These are phyloP conservation scores for Pseudohalonectria lignicola DNA, from an alignment of 2,329 filamentous ascomycete genomes.

Conservation along the genomic window DNA sequence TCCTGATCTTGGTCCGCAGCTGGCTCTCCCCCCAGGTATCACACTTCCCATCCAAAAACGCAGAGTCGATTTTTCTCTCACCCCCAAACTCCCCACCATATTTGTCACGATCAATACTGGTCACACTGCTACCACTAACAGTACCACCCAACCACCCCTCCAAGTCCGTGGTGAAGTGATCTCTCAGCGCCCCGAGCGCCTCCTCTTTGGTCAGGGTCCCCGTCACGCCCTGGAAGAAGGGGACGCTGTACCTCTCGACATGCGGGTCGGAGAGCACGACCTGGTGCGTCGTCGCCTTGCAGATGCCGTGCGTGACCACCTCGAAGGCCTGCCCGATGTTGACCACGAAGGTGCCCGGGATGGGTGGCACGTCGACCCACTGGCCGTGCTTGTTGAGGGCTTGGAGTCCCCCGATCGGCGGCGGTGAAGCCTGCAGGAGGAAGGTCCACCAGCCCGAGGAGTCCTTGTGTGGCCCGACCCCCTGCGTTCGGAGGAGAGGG, in stretches of 20 bases:
- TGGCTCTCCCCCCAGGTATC: slow-evolving; percentile 45
- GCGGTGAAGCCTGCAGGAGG: slow-evolving; percentile 45
- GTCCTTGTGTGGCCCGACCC: slow-evolving; percentile 52
- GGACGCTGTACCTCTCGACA: slow-evolving; percentile 38
- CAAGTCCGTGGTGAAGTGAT: slow-evolving; percentile 27
- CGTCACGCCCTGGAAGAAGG: slow-evolving; percentile 44
- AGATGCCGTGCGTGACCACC: slow-evolving; percentile 36
- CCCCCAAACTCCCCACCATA: slow-evolving; percentile 19
- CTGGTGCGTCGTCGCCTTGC: slow-evolving; percentile 36
- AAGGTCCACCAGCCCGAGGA: slow-evolving; percentile 54
- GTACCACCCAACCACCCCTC: neutral
- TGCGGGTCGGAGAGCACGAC: slow-evolving; percentile 26
- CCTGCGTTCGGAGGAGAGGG: too few relatives aligned
- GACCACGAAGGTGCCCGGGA: slow-evolving; percentile 35
- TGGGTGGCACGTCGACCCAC: slow-evolving; percentile 29
- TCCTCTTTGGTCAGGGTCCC: slow-evolving; percentile 30
- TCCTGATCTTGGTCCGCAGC: slow-evolving; percentile 40
- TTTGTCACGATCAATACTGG: neutral
- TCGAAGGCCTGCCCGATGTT: slow-evolving; percentile 43
- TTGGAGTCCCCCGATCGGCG: slow-evolving; percentile 30
- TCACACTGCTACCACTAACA: too few relatives aligned
- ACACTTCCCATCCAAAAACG: slow-evolving; percentile 36
- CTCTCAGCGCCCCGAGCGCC: slow-evolving; percentile 23
- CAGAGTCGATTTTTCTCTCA: slow-evolving; percentile 30
- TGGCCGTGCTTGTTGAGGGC: slow-evolving; percentile 28